phyloP scores from a whole-genome alignment of 257 asterid species.

The Solanum etuberosum region DNA sequence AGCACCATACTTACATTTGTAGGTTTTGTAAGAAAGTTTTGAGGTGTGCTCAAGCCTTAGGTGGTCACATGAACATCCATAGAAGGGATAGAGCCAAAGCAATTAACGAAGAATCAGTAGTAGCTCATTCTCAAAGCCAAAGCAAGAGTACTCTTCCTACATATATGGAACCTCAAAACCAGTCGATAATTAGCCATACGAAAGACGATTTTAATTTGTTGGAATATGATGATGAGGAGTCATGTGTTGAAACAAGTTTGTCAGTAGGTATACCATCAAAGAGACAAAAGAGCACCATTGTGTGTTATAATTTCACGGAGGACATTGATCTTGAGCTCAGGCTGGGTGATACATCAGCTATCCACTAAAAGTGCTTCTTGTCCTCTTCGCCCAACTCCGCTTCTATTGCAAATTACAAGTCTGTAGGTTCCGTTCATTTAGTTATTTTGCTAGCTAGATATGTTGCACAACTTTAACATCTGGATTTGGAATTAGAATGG shows the following conservation, averaged over 20 bases:
- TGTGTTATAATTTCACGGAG: conserved; percentile 3
- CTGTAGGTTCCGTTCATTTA: no score
- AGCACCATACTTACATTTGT: not conserved
- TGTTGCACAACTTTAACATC: not conserved
- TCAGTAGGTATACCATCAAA: conserved; percentile 2
- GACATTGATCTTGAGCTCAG: conserved; percentile 74
- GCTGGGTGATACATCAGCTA: conserved; percentile 41
- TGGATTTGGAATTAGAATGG: not conserved
- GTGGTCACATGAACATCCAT: not conserved
- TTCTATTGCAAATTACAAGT: no score
- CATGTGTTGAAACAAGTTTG: not conserved
- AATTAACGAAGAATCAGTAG: not conserved
- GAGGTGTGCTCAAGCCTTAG: not conserved
- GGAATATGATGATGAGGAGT: not conserved
- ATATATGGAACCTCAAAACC: not conserved
- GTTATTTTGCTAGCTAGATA: not conserved
- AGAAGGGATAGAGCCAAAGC: not conserved
- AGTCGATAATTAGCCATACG: not conserved
- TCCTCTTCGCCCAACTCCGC: no score
- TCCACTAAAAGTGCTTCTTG: conserved; percentile 2
- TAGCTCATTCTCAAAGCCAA: not conserved
- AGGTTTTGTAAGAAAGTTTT: not conserved
- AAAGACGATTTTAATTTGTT: not conserved
- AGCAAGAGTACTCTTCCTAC: not conserved
- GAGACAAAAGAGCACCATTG: conserved; percentile 11